Evolutionary conservation across 495 filamentous ascomycete genomes (phyloP), one percentile per base, ranked within the genome.

Genomic region (Penicillium robsamsonii): DNA sequence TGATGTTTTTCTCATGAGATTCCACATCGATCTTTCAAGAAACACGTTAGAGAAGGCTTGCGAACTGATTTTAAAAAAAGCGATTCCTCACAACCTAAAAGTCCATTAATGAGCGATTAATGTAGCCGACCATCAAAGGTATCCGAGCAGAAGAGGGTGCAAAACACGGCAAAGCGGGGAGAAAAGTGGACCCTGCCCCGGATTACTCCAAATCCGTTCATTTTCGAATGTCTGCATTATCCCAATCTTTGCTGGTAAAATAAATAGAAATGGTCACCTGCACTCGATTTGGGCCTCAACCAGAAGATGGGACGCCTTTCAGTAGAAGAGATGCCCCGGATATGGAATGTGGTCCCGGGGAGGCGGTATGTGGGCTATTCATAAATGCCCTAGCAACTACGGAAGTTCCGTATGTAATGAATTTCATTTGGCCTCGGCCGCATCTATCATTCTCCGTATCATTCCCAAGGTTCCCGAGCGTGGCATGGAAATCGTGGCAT

Each of bases 401-500:
- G 22, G 22, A 22, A 2, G 2, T 2, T 22, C 22, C 22, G 22
- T 22, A 22, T 22, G 25, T 27, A 42, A 42, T 41, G 38, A 42
- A 42, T 43, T 24, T 24, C 9, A 17, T 38, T 37, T 6, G 1
- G 15, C 5, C 35, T 37, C 5, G 13, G 4, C 33, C 35, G 17
- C 15, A n/a, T 38, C n/a, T 17, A 22, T 43, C 20, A 43, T 43
- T 20, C 10, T 43, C 41, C 20, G 17, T 11, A 5, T 9, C 17
- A 43, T 47, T 22, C n/a, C 45, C 27, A 47, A 20, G 27, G 27
- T 47, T 47, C 45, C 15, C 17, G 15, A 33, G 27, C 11, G 45
- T 47, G 45, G 45, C 45, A 27, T 47, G 27, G 8, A 47, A 31
- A 47, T 47, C 45, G 24, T 47, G 27, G 45, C 25, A 13, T 30